Evolutionary conservation across 1,284 basidiomycete species (phyloP), one percentile per base, ranked within the genome.

Genomic region (Garcileccinum viscosum): DNA sequence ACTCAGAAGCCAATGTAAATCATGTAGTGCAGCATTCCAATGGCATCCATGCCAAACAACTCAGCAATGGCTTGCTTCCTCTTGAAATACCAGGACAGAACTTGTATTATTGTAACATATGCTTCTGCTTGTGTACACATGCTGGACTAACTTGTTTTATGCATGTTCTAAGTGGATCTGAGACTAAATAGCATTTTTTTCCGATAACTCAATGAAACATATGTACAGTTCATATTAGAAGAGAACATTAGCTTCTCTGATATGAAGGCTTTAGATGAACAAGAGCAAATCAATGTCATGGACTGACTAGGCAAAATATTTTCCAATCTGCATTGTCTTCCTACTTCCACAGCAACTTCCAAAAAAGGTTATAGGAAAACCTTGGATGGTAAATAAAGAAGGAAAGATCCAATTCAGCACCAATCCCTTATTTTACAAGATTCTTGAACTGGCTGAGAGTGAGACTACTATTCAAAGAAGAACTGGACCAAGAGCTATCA

Each of bases 191-290:
- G 44, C 44, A 22, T 47, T 47, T 22, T 44, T 47, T 47, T 47
- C n/a, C 12, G 11, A 9, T 27, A 27, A 56, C 53, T 56, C 4
- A 5, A 30, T 30, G 5, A 56, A 53, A 56, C n/a, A n/a, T n/a
- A 53, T 22, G 9, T 9, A 56, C 58, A 2, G 44, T 44, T 30
- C 17, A 14, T 53, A 72, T 66, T 73, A 68, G 32, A 19, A 14
- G 63, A 73, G 60, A 71, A 62, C 37, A 60, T 73, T 75, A 69
- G 35, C 50, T 63, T 71, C 69, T 71, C 60, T 27, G 19, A 47
- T 12, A 38, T n/a, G n/a, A n/a, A n/a, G n/a, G n/a, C n/a, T n/a
- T n/a, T n/a, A n/a, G 12, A 62, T 62, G 27, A 62, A 42, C 22
- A 62, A 40, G 38, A 62, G 38, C 30, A 30, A 22, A 42, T 62